Percentiles rank a stretch among this genome's conserved stretches.
Conservation (phyloP, 306 rosid genomes). For the Dalbergia oliveri region DNA sequence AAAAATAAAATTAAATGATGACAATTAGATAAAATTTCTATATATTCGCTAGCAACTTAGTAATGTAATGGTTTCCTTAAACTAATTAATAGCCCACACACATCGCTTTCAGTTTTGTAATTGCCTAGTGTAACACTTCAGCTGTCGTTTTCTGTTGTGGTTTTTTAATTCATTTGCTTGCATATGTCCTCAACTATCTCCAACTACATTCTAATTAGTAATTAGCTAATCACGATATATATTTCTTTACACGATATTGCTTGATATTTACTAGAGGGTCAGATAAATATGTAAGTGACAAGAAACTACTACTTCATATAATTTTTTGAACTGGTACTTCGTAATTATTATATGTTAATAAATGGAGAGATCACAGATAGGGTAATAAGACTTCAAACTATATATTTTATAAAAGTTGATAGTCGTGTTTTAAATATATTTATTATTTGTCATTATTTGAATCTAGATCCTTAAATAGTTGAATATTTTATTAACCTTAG, state of each 20-base stretch:
- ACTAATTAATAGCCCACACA: conserved; percentile 11
- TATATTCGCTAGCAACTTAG: background rate
- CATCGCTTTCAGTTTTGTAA: conserved; percentile 27
- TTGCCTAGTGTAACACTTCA: conserved; percentile 38
- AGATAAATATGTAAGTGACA: background rate
- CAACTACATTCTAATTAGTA: conserved; percentile 38
- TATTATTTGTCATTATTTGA: too few relatives aligned
- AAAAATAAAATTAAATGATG: background rate
- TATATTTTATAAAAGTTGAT: background rate
- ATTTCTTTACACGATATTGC: conserved; percentile 15
- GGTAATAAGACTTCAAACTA: background rate
- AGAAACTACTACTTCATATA: too few relatives aligned
- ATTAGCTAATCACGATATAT: conserved; percentile 25
- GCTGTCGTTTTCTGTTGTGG: conserved; percentile 28
- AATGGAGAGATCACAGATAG: background rate
- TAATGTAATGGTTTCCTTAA: background rate
- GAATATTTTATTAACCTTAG: too few relatives aligned
- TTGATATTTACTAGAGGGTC: background rate
- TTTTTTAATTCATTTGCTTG: conserved; percentile 38
- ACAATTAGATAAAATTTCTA: background rate
- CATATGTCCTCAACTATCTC: conserved; percentile 33
- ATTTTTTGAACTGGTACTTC: background rate
- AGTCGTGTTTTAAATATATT: background rate
- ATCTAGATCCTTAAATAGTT: too few relatives aligned
- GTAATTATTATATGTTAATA: background rate